phyloP scores from a whole-genome alignment of 1,139 yeast genomes.

The Yamadazyma conglobata region DNA sequence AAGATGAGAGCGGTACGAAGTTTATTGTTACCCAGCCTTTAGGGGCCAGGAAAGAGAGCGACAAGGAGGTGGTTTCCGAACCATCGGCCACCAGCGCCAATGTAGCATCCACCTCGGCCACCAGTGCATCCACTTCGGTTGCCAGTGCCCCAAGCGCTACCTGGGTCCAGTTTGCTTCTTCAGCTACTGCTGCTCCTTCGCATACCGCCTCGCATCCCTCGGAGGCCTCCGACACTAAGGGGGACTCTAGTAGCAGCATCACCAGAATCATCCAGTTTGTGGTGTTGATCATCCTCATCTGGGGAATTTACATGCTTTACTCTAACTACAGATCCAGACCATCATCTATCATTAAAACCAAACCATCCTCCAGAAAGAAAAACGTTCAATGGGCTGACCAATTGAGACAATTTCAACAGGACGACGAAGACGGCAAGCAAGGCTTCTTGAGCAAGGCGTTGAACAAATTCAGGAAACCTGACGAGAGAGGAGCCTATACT shows the following conservation, averaged over 20 bases:
- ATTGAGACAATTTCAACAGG: conserved; percentile 35
- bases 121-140: conserved; percentile 3
- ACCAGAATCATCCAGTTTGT: conserved; percentile 41
- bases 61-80: conserved; percentile 1
- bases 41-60: conserved; percentile 18
- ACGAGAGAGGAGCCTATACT: conserved; percentile 19
- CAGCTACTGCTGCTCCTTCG: conserved; percentile 11
- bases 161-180: conserved; percentile 15
- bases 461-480: conserved; percentile 34
- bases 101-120: background rate
- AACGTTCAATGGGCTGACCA: conserved; percentile 62
- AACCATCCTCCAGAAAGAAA: conserved; percentile 40
- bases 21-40: conserved; percentile 29
- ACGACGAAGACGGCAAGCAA: conserved; percentile 13
- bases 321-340: conserved; percentile 39
- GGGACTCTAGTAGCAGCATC: conserved; percentile 13
- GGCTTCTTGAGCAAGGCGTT: conserved; percentile 41
- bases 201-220: conserved; percentile 7
- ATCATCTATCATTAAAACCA: conserved; percentile 40
- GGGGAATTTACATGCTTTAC: conserved; percentile 43
- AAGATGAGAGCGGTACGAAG: conserved; percentile 16
- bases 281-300: conserved; percentile 38
- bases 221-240: conserved; percentile 1
- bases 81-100: conserved; percentile 2
- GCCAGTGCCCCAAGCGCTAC: conserved; percentile 7